Percentiles rank a stretch among this genome's conserved stretches.
Evolutionary conservation across 352 stramenopile genomes (phyloP).

Genomic region (Globisporangium canariense): DNA sequence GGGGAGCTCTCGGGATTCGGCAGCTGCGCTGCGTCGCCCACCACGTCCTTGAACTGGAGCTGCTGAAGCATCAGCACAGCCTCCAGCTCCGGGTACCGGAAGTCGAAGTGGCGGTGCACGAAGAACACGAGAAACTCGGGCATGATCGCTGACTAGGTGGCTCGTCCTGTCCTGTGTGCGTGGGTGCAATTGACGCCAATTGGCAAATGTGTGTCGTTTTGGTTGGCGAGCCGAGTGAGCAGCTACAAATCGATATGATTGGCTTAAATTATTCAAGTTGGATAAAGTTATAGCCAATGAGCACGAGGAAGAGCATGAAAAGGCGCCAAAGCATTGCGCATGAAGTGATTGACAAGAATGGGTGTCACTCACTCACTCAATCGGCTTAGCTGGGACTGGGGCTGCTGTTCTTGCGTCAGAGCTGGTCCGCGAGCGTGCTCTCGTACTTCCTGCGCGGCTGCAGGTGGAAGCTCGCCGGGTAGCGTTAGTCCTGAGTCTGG

Average conservation of each 20-base stretch:
- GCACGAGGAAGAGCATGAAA: conserved; percentile 1
- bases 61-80: conserved; percentile 65
- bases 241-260: conserved; percentile 5
- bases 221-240: conserved; percentile 4
- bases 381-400: not conserved
- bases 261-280: not conserved
- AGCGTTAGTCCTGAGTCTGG: not conserved
- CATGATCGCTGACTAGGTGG: conserved; percentile 20
- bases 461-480: conserved; percentile 3
- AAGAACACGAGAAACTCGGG: conserved; percentile 80
- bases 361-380: not conserved
- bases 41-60: conserved; percentile 30
- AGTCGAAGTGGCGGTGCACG: conserved; percentile 81
- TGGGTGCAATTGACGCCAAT: too few relatives aligned
- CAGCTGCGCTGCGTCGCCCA: conserved; percentile 28
- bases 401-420: conserved; percentile 11
- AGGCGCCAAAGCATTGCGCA: not conserved
- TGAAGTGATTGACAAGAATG: not conserved
- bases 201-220: conserved; percentile 6
- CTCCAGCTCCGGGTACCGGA: conserved; percentile 80
- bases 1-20: conserved; percentile 53
- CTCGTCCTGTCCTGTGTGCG: too few relatives aligned
- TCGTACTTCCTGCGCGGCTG: conserved; percentile 3
- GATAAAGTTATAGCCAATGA: conserved; percentile 6
- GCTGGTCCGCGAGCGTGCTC: conserved; percentile 16